Evolutionary conservation across 2,329 filamentous ascomycete genomes (phyloP).

Genomic region (Purpureocillium takamizusanense): DNA sequence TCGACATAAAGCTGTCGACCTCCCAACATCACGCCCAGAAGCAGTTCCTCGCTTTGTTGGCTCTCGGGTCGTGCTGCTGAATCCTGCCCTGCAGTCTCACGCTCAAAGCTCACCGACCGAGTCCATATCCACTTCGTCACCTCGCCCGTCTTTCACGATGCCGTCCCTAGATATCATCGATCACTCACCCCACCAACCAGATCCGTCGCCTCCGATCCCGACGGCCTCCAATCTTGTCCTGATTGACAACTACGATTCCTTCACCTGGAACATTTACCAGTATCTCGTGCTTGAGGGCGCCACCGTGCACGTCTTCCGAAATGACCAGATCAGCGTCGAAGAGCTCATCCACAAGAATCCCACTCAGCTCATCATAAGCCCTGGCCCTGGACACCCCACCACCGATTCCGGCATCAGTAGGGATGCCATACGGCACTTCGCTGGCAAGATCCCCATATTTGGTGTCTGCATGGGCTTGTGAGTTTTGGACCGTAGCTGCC

Average conservation of each 20-base stretch:
- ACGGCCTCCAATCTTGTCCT: conserved; percentile 86
- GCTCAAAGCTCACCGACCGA: neutral
- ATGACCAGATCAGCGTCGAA: conserved; percentile 82
- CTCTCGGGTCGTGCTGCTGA: no score
- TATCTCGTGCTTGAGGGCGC: conserved; percentile 96
- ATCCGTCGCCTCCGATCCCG: conserved; percentile 60
- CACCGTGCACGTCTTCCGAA: conserved; percentile 79
- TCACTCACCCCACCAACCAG: conserved; percentile 79
- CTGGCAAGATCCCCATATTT: conserved; percentile 87
- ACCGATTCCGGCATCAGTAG: conserved; percentile 91
- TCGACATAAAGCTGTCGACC: neutral
- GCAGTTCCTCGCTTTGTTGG: neutral
- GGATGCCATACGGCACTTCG: conserved; percentile 82
- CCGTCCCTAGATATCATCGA: conserved; percentile 49
- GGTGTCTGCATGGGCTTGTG: conserved; percentile 98
- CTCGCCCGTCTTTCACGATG: conserved; percentile 27
- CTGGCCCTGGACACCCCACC: conserved; percentile 85
- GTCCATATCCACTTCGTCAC: neutral
- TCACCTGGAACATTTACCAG: conserved; percentile 99
- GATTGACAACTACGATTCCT: conserved; percentile 99
- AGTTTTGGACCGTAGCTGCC: no score
- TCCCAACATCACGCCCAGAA: conserved; percentile 9
- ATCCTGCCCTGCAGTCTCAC: no score
- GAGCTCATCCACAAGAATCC: conserved; percentile 77
- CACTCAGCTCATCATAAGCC: conserved; percentile 90